Percentiles rank a stretch among this genome's conserved stretches.
Evolutionary conservation across 495 filamentous ascomycete species (phyloP).

Genomic region (Pseudoneurospora amorphoporcata): DNA sequence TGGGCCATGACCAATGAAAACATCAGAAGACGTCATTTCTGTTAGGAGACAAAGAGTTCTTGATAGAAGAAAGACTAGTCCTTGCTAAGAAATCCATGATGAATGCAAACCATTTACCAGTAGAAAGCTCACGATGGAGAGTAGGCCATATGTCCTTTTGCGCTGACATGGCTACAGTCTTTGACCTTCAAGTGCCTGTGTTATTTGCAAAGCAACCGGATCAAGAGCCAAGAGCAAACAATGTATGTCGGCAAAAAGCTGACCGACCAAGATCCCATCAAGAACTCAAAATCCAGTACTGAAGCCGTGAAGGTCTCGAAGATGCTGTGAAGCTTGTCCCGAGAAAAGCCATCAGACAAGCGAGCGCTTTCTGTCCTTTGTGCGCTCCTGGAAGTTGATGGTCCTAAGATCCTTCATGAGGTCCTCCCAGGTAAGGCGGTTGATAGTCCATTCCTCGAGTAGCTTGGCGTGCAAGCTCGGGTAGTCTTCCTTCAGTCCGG

Average conservation of each 20-base stretch:
- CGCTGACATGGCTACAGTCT: neutral
- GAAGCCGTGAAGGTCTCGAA: neutral
- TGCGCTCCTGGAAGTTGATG: neutral
- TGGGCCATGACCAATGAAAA: neutral
- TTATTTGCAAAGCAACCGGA: neutral
- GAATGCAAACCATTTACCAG: neutral
- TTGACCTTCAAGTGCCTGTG: neutral
- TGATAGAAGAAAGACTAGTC: neutral
- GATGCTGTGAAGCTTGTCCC: neutral
- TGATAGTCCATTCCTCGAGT: neutral
- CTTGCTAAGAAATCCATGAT: neutral
- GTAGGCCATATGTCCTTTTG: neutral
- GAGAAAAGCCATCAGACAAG: neutral
- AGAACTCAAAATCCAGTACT: neutral
- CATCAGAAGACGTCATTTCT: neutral
- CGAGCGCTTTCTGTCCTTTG: neutral
- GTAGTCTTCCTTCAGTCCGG: neutral
- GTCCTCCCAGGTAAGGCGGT: neutral
- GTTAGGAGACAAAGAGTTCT: neutral
- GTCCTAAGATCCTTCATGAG: neutral
- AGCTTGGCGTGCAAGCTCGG: neutral
- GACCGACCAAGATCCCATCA: neutral
- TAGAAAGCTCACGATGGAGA: neutral
- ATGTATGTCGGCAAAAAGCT: neutral
- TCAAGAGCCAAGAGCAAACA: neutral